Percentiles rank a stretch among this genome's conserved stretches.
Evolutionary conservation across 2,329 filamentous ascomycete genomes (phyloP).

Genomic region (Arthrobotrys pseudoclavata): DNA sequence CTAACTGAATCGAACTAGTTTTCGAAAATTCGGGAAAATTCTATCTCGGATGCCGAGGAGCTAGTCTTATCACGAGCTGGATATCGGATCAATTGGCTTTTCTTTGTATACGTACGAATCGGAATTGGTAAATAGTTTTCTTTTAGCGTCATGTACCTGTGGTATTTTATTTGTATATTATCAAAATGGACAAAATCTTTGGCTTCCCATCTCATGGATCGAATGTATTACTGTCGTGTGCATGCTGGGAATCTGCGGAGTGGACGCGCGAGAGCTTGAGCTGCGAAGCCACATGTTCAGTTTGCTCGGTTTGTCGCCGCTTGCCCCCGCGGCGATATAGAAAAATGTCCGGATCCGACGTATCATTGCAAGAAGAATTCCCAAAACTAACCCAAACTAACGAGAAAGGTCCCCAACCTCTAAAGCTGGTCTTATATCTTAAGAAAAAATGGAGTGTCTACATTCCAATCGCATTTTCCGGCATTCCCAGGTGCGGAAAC

Average conservation of each 20-base stretch:
- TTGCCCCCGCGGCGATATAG: background rate
- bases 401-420: background rate
- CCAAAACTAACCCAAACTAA: background rate
- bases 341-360: constrained; percentile 13
- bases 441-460: background rate
- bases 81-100: background rate
- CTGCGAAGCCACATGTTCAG: too few species aligned
- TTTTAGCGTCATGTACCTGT: constrained; percentile 8
- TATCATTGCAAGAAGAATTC: background rate
- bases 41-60: too few species aligned
- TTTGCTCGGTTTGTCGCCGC: constrained; percentile 24
- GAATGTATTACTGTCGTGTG: too few species aligned
- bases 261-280: too few species aligned
- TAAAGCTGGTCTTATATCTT: background rate
- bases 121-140: background rate
- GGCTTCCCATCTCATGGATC: background rate
- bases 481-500: background rate
- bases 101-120: constrained; percentile 12
- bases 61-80: background rate
- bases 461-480: too few species aligned
- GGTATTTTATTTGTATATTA: background rate
- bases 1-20: constrained; percentile 61
- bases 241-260: too few species aligned
- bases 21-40: background rate
- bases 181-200: background rate